Percentiles rank a stretch among this genome's conserved stretches.
Evolutionary conservation across 306 rosid genomes (phyloP).

Genomic region (Lablab purpureus): DNA sequence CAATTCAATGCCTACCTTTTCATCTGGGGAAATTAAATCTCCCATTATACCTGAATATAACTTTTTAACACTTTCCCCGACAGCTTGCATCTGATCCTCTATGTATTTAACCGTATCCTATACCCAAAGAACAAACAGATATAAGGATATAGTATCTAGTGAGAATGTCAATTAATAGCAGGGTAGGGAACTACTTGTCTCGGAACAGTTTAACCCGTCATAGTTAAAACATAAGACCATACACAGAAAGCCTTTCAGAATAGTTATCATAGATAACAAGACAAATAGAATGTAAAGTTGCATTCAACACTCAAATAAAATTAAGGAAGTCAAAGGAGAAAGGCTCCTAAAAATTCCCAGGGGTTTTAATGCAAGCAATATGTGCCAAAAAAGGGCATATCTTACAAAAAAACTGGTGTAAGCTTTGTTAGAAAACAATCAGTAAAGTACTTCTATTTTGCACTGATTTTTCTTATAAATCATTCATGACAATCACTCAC

Average conservation of each 20-base stretch:
- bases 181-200: slow-evolving; percentile 16
- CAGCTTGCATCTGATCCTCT: slow-evolving; percentile 84
- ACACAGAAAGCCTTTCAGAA: slow-evolving; percentile 2
- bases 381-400: background rate
- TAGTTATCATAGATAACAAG: slow-evolving; percentile 25
- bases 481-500: background rate
- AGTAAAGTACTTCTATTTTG: background rate
- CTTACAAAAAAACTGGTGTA: background rate
- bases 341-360: background rate
- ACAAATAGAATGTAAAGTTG: background rate
- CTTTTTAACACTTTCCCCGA: slow-evolving; percentile 79
- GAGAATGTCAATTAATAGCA: background rate
- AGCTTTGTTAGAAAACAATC: background rate
- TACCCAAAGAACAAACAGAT: slow-evolving; percentile 46
- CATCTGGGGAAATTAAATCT: slow-evolving; percentile 71
- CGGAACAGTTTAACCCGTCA: slow-evolving; percentile 21
- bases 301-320: background rate
- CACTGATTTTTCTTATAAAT: background rate
- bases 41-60: slow-evolving; percentile 76
- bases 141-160: background rate
- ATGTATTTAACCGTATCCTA: slow-evolving; percentile 88
- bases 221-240: slow-evolving; percentile 6
- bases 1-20: slow-evolving; percentile 48
- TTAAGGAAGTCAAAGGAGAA: slow-evolving; percentile 20
- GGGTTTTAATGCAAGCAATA: background rate